Base-by-base conservation (phyloP, 108 stramenopile species). In the Skeletonema grethae region DNA sequence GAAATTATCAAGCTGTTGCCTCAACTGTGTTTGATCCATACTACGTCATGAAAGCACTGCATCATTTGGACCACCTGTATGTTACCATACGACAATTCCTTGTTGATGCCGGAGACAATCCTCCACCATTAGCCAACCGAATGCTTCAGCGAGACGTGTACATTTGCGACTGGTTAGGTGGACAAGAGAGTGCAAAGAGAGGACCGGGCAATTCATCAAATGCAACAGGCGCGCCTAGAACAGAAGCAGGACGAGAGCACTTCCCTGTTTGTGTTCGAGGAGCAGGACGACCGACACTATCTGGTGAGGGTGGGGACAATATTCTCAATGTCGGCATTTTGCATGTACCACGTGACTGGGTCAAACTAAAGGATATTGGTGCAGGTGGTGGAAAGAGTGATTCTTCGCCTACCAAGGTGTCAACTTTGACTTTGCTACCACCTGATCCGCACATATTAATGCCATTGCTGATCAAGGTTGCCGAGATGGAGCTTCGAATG, bases 361-460 rank as follows among this genome's bases (percentile, higher is more conserved):
- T 56, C 41, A 48, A 39, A 11, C 46, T 70, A 30, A 85, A 74
- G 57, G 67, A 63, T 32, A 59, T 62, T 22, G 60, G 65, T 2
- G 41, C 76, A 41, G 63, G 60, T 13, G 58, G 67, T 8, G 68
- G 75, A 15, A 35, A 63, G 34, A 58, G 29, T 11, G 35, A 64
- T n/a, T 41, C 63, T 35, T 70, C 69, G 10, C 61, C 34, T 15
- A 25, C 12, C 60, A 77, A 70, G 31, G 46, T 84, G 11, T 80
- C 87, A 24, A 90, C 92, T n/a, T 35, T 93, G 63, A 91, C 90
- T 32, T 61, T 93, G 6, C 75, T 93, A 16, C 92, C 92, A 55
- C 92, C 92, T 43, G 92, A 93, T 69, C 85, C 92, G 9, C 92
- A 93, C 55, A 79, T 93, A 53, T 69, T 93, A 10, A 64, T 93